phyloP scores from a whole-genome alignment of 768 basidiomycete species.

The Termitomyces sp. region DNA sequence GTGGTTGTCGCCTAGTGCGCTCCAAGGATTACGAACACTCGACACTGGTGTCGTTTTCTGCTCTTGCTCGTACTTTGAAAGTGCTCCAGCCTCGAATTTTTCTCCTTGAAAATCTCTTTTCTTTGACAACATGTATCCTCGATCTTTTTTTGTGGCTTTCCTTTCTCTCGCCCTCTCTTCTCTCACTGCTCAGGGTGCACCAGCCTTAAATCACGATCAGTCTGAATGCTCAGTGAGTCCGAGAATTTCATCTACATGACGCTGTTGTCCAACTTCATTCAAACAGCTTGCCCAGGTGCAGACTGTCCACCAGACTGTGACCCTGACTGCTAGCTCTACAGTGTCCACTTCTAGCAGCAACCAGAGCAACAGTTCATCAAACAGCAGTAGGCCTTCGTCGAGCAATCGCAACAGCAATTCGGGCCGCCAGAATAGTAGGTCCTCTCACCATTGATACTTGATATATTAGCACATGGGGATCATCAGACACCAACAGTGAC shows the following conservation, averaged over 20 bases:
- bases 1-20: conserved; percentile 39
- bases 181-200: conserved; percentile 25
- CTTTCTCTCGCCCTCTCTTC: conserved; percentile 32
- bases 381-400: background rate
- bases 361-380: background rate
- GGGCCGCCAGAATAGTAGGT: background rate
- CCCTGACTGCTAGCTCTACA: conserved; percentile 27
- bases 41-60: conserved; percentile 53
- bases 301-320: conserved; percentile 27
- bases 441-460: background rate
- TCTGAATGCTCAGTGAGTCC: conserved; percentile 17
- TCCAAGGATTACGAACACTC: conserved; percentile 35
- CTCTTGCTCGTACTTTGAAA: conserved; percentile 21
- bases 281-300: conserved; percentile 13
- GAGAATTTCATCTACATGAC: background rate
- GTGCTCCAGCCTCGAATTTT: conserved; percentile 23
- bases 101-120: conserved; percentile 15
- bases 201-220: conserved; percentile 16
- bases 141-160: conserved; percentile 32
- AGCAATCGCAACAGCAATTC: background rate
- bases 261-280: conserved; percentile 4
- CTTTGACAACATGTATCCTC: conserved; percentile 35
- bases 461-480: too few species aligned
- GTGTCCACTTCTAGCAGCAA: conserved; percentile 9
- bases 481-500: background rate